phyloP scores from a whole-genome alignment of 2,329 filamentous ascomycete genomes.

The Metarhizium sp. region DNA sequence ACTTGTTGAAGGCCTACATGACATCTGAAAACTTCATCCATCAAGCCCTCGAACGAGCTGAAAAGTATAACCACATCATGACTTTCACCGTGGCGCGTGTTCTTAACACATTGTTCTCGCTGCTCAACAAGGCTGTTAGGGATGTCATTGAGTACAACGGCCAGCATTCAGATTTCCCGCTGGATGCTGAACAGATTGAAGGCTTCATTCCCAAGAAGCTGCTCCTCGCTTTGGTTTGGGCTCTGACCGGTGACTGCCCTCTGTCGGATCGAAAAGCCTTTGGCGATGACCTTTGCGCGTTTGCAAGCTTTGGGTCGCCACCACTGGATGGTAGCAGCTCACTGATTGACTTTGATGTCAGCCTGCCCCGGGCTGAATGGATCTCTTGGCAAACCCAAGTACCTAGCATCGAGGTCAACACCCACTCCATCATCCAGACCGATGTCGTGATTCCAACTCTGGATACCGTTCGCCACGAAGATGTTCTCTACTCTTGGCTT shows the following conservation, averaged over 20 bases:
- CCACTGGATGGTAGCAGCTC: constrained; percentile 68
- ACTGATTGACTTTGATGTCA: constrained; percentile 92
- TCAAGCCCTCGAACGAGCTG: constrained; percentile 66
- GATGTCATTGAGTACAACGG: constrained; percentile 93
- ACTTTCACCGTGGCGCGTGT: constrained; percentile 89
- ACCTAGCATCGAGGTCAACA: constrained; percentile 91
- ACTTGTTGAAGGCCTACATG: constrained; percentile 66
- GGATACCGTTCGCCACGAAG: constrained; percentile 94
- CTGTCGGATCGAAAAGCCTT: constrained; percentile 80
- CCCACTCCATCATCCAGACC: constrained; percentile 94
- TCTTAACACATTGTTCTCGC: constrained; percentile 85
- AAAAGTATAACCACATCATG: constrained; percentile 91
- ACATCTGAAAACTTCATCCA: constrained; percentile 72
- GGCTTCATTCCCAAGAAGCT: constrained; percentile 89
- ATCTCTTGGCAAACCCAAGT: constrained; percentile 90
- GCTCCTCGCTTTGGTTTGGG: constrained; percentile 87
- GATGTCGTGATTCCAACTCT: constrained; percentile 97
- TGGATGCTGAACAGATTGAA: constrained; percentile 85
- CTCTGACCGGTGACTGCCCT: constrained; percentile 89
- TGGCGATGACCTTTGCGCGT: constrained; percentile 71
- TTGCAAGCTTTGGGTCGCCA: constrained; percentile 81
- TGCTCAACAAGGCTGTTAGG: constrained; percentile 88
- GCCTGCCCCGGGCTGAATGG: constrained; percentile 82
- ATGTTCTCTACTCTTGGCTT: constrained; percentile 98
- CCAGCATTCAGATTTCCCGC: constrained; percentile 86